Evolutionary conservation across 208 protist genomes (phyloP).

Genomic region (Crithidia sp.): DNA sequence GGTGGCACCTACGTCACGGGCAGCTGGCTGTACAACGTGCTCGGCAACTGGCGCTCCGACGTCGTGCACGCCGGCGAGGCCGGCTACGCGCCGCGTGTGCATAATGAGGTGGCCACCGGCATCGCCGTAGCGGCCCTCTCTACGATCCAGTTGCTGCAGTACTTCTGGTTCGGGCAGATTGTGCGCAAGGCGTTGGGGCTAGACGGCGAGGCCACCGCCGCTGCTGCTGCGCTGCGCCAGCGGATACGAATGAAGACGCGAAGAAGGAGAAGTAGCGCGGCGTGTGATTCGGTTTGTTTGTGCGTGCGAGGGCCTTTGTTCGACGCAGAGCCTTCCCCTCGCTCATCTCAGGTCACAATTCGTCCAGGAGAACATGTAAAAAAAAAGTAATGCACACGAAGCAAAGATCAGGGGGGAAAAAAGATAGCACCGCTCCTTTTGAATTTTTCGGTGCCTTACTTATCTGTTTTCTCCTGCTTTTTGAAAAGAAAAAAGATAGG

Average conservation of each 20-base stretch:
- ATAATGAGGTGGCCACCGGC: conserved; percentile 62
- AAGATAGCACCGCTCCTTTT: too few species aligned
- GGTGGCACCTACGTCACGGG: conserved; percentile 61
- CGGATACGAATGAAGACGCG: background rate
- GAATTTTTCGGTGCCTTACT: too few species aligned
- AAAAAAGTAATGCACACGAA: too few species aligned
- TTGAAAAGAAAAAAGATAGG: too few species aligned
- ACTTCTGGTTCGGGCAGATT: conserved; percentile 82
- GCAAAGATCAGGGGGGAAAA: too few species aligned
- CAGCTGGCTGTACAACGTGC: conserved; percentile 45
- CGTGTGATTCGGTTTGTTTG: background rate
- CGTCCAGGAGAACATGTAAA: too few species aligned
- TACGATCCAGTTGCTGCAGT: conserved; percentile 74
- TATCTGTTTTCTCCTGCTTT: too few species aligned
- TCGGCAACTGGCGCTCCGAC: conserved; percentile 37
- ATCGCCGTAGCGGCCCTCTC: conserved; percentile 57
- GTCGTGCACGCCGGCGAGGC: conserved; percentile 27
- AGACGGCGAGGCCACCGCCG: background rate
- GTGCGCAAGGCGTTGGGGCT: conserved; percentile 46
- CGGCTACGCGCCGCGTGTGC: conserved; percentile 43
- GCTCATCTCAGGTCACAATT: too few species aligned
- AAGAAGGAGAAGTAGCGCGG: conserved; percentile 36
- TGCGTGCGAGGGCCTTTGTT: background rate
- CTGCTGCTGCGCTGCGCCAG: conserved; percentile 1
- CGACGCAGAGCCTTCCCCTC: background rate